Evolutionary conservation across 2,329 filamentous ascomycete species (phyloP), one percentile per base, ranked within the genome.

Genomic region (Claviceps pusilla): DNA sequence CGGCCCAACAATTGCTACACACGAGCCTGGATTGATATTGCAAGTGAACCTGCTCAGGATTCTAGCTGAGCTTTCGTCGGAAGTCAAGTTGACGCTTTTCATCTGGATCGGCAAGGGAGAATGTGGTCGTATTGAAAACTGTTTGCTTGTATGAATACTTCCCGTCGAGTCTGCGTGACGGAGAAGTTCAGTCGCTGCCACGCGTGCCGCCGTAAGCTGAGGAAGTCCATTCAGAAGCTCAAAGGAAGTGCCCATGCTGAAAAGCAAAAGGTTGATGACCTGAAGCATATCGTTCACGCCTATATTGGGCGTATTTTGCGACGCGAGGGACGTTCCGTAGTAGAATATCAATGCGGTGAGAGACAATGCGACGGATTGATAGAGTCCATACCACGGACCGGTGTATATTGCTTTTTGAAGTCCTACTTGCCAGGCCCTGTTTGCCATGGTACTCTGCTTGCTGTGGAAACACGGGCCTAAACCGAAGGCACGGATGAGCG

Each of bases 241-340:
- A 41, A 81, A 81, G 2, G 86, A 80, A 11, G 85, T 87, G 11
- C 83, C 82, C 54, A 95, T 80, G 57, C 86, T 84, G 64, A 96
- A 87, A n/a, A 95, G 76, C 1, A 97, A 76, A 53, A 95, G 76
- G 39, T 89, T 86, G 61, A 93, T 83, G 0, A 93, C 86, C 57
- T 84, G 80, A 33, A 95, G 70, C 19, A 93, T 77, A 1, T 76
- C 71, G 1, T 76, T 73, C 0, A 84, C 76, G 0, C 72, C 73
- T n/a, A 69, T 63, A n/a, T 29, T n/a, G 12, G 64, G 61, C 7
- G 71, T 68, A 43, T 76, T 68, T 10, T 71, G 63, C 0, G 75
- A 73, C 6, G 87, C 75, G 11, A 95, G 73, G 0, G 77, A 69
- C 0, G 83, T 80, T 2, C 86, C 88, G 63, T 91, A 94, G 70